phyloP scores from a whole-genome alignment of 2,329 filamentous ascomycete species.

The Huntiella abstrusa region DNA sequence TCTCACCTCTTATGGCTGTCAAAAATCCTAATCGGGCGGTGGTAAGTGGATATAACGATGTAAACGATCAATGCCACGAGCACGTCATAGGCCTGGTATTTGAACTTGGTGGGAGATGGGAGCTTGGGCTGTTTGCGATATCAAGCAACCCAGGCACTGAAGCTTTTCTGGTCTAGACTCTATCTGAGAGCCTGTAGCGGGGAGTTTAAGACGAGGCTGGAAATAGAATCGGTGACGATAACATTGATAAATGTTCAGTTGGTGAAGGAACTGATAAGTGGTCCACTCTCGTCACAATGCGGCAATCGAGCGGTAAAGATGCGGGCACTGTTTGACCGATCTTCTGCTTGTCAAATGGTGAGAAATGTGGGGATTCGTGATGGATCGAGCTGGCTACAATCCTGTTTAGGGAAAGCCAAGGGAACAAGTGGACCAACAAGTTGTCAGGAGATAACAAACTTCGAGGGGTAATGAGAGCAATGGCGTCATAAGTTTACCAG shows the following conservation, averaged over 20 bases:
- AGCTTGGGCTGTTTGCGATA: slow-evolving; percentile 1
- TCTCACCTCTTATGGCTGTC: no score
- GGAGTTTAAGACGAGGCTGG: background rate
- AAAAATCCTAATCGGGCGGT: background rate
- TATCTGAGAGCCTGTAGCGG: background rate
- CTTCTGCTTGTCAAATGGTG: no score
- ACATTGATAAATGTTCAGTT: background rate
- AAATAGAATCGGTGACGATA: no score
- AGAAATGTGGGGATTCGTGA: no score
- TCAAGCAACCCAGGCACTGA: background rate
- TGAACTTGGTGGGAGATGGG: slow-evolving; percentile 1
- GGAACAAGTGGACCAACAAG: no score
- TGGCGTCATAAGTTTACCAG: no score
- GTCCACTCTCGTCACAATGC: background rate
- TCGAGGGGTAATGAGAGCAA: no score
- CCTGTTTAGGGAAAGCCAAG: no score
- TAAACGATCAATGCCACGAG: slow-evolving; percentile 7
- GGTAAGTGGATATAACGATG: background rate
- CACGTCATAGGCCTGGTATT: slow-evolving; percentile 8
- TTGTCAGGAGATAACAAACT: no score
- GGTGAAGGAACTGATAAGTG: background rate
- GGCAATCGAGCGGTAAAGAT: no score
- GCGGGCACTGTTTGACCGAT: no score
- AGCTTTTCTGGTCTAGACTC: background rate
- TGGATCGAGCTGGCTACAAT: no score